phyloP scores from a whole-genome alignment of 257 asterid genomes.

The Dorcoceras hygrometricum region DNA sequence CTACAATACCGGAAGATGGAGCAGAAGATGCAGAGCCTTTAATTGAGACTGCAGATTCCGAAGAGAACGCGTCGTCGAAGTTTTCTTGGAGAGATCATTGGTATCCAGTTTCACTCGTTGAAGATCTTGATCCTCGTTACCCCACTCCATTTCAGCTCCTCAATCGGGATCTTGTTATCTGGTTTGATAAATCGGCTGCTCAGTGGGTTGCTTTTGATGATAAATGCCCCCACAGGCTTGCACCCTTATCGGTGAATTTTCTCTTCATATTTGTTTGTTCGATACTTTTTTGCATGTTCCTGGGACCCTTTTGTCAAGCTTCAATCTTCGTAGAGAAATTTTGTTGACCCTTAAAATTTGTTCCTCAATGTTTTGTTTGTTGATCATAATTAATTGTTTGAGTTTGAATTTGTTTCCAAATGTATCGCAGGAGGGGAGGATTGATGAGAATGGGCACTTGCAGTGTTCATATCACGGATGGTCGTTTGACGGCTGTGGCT shows the following conservation, averaged over 20 bases:
- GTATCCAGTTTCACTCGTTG: slow-evolving; percentile 94
- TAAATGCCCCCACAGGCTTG: slow-evolving; percentile 96
- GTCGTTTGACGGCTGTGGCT: slow-evolving; percentile 94
- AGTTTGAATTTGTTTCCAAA: slow-evolving; percentile 7
- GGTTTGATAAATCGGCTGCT: slow-evolving; percentile 75
- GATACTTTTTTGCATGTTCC: not conserved
- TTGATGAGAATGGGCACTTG: slow-evolving; percentile 95
- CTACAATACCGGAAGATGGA: slow-evolving; percentile 38
- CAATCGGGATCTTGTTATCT: slow-evolving; percentile 85
- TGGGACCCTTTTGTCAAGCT: slow-evolving; percentile 4
- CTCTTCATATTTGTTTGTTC: not conserved
- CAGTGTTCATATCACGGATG: slow-evolving; percentile 99
- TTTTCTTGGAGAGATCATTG: slow-evolving; percentile 96
- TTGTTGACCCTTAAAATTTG: not conserved
- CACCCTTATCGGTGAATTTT: slow-evolving; percentile 80
- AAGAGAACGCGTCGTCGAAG: slow-evolving; percentile 46
- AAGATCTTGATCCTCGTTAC: slow-evolving; percentile 74
- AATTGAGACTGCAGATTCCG: slow-evolving; percentile 37
- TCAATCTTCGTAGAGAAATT: not conserved
- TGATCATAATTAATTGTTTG: not conserved
- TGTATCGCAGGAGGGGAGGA: slow-evolving; percentile 79
- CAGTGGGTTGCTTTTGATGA: slow-evolving; percentile 95
- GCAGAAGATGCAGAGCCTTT: slow-evolving; percentile 30
- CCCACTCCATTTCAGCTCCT: slow-evolving; percentile 95
- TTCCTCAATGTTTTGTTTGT: not conserved